Base-by-base conservation (phyloP, 2,329 filamentous ascomycete species). In the Cercospora berteroae region DNA sequence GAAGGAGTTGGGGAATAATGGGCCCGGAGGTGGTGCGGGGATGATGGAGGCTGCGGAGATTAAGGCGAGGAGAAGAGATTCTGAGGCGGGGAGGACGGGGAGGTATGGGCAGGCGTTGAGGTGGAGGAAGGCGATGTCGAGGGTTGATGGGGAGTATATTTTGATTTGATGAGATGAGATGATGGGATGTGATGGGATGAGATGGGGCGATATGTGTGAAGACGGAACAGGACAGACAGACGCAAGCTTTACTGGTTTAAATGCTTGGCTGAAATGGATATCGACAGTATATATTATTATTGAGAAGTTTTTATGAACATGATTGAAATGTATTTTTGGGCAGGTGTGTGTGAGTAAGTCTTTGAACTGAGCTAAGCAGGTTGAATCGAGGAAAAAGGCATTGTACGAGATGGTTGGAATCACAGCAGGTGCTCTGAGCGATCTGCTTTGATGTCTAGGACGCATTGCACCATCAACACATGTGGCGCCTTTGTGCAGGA, bases 111-210 rank as follows among this genome's bases (percentile, higher is more conserved):
- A 80, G 72, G 78, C 80, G 10, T 83, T 84, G 66, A 71, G 81
- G 59, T 85, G 83, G 83, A 78, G 83, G 70, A 82, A 79, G 68
- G 82, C 81, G n/a, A 84, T 85, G 83, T 77, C 82, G 71, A 76
- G 81, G 63, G 77, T 81, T 16, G 82, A 84, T 72, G 83, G 83
- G 23, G 83, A 85, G 76, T 84, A 84, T 71, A 83, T 84, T 74
- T 77, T 84, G 67, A 81, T 84, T 31, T 31, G 29, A 63, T 84
- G 75, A 82, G 20, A 25, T 84, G 67, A 81, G 84, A 62, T 84
- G 75, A 82, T 29, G 27, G 9, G 44, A 48, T 52, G 48, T 52
- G 48, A 31, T 31, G 7, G 29, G 29, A 36, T 13, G 10, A 5
- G 33, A 52, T 13, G 48, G 9, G 36, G 5, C 25, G 25, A 27